Evolutionary conservation across 805 yeast species (phyloP), one percentile per base, ranked within the genome.

Genomic region (Hanseniaspora jakobsenii): DNA sequence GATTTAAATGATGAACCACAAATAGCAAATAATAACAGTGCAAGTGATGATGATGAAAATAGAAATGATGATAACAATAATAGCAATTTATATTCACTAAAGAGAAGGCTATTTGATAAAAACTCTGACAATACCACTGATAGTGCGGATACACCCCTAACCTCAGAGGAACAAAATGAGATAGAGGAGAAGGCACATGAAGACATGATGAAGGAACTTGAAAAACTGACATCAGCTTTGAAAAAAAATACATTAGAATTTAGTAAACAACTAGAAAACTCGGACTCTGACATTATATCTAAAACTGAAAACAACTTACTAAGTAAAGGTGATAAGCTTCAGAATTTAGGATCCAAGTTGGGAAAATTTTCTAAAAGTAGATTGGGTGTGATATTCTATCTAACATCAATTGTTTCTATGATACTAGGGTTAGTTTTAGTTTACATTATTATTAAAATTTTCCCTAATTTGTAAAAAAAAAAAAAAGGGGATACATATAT

Each of bases 261-360:
- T 47, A 64, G 63, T 48, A 57, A 55, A 36, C 67, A 66, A 17
- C 48, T 66, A 31, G 58, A 61, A 16, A 62, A 65, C 38, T n/a
- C 48, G 6, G 70, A 65, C 47, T 52, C 59, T 31, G 63, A 60
- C 35, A 61, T 64, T 1, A 35, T 66, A 9, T 58, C 60, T 17
- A 69, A 70, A 4, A 68, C 70, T 1, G 69, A 65, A 47, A 57
- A 62, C 12, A 70, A 70, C 8, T 49, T 66, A 4, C 40, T 66
- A n/a, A 45, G 55, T 16, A 51, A 50, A 52, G 38, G 45, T 3
- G 38, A 41, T 6, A 35, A 31, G 17, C 32, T 41, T 6, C 45
- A 41, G 12, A 6, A 21, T 4, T 54, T 55, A 31, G 63, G 57
- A 40, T 61, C 53, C 17, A 62, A 52, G 49, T 53, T 55, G 39